Conservation (phyloP, 2,329 filamentous ascomycete genomes). For the Cladosporium sp. region DNA sequence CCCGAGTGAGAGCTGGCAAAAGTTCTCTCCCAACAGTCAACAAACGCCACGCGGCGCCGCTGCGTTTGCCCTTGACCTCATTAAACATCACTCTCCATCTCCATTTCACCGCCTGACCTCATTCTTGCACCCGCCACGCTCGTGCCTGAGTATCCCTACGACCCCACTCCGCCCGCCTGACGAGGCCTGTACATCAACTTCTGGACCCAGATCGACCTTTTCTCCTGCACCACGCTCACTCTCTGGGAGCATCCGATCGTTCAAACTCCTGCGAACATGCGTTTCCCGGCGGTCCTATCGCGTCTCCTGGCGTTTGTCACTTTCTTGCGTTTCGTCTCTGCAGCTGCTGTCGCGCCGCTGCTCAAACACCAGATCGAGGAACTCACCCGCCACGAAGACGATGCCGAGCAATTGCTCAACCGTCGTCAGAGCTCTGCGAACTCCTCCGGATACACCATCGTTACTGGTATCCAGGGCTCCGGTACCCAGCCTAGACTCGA, state of each 20-base stretch:
- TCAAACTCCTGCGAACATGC: slow-evolving; percentile 2
- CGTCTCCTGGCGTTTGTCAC: background rate
- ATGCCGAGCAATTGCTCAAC: slow-evolving; percentile 9
- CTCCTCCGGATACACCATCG: slow-evolving; percentile 23
- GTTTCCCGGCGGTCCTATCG: background rate
- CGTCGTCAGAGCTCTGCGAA: slow-evolving; percentile 22
- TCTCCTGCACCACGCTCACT: slow-evolving; percentile 5
- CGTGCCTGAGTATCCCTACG: slow-evolving; percentile 17
- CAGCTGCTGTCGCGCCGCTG: slow-evolving; percentile 18
- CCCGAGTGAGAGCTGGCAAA: slow-evolving; percentile 1
- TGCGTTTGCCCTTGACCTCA: slow-evolving; percentile 9
- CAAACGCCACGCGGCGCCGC: slow-evolving; percentile 9
- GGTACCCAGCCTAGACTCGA: slow-evolving; percentile 57
- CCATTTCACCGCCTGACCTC: background rate
- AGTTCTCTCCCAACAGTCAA: background rate
- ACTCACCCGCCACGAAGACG: slow-evolving; percentile 10
- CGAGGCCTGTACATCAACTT: background rate
- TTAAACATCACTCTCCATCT: slow-evolving; percentile 3
- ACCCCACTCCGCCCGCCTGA: background rate
- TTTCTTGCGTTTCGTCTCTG: background rate
- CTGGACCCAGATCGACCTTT: background rate
- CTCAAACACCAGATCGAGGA: slow-evolving; percentile 24
- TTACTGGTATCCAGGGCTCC: slow-evolving; percentile 35
- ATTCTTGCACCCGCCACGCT: slow-evolving; percentile 17
- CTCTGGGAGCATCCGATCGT: slow-evolving; percentile 3